Evolutionary conservation across 2,329 filamentous ascomycete species (phyloP).

Genomic region (Emmonsiellopsis sp.): DNA sequence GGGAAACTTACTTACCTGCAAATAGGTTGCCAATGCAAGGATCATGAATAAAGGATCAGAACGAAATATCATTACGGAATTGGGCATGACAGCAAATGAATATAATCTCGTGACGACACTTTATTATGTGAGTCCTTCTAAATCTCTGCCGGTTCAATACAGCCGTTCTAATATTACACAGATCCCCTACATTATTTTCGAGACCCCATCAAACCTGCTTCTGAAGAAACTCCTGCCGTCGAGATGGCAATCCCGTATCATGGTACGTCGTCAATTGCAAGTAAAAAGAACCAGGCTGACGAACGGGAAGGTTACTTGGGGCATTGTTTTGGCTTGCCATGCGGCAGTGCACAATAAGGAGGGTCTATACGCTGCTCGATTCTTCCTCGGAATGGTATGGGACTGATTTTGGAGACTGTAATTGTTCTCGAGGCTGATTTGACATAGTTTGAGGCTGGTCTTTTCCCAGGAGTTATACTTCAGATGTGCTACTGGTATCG

Average conservation of each 20-base stretch:
- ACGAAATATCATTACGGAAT: constrained; percentile 28
- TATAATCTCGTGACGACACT: constrained; percentile 34
- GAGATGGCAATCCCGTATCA: constrained; percentile 23
- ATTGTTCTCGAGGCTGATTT: no score
- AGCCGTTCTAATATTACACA: no score
- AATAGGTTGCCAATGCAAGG: neutral
- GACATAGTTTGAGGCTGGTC: no score
- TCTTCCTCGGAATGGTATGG: no score
- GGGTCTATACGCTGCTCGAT: no score
- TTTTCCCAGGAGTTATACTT: constrained; percentile 1
- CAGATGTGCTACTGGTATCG: constrained; percentile 41
- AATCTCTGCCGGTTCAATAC: neutral
- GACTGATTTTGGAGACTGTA: no score
- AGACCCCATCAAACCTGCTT: no score
- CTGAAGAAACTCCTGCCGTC: constrained; percentile 6
- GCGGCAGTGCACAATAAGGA: no score
- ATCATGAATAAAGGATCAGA: neutral
- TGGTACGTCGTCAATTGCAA: constrained; percentile 11
- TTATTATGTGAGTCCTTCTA: constrained; percentile 23
- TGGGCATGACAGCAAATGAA: constrained; percentile 31
- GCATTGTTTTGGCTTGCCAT: no score
- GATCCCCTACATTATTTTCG: neutral
- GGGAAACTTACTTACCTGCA: neutral
- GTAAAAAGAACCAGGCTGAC: neutral
- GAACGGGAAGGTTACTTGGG: no score